Percentiles rank a stretch among this genome's conserved stretches.
Conservation (phyloP, 371 early-diverging fungal species). For the Paraphysoderma sedebokerense region DNA sequence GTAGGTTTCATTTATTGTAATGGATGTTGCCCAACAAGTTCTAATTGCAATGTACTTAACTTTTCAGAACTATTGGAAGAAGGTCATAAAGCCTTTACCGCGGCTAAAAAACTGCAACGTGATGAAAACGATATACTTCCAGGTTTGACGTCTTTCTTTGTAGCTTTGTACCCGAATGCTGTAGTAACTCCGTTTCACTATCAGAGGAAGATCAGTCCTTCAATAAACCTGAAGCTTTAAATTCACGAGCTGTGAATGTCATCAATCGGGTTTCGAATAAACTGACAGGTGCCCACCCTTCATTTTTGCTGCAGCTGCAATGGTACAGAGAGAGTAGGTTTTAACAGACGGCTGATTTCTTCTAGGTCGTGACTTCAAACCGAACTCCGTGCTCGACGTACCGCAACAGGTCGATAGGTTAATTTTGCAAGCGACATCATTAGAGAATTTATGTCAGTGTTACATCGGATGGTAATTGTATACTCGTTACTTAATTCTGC, state of each 20-base stretch:
- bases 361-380: constrained; percentile 73
- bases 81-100: not conserved
- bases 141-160: not conserved
- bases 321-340: not conserved
- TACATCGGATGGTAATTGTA: constrained; percentile 91
- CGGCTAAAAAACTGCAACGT: no score
- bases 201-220: constrained; percentile 24
- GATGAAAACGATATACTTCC: not conserved
- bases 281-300: constrained; percentile 36
- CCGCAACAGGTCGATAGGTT: constrained; percentile 79
- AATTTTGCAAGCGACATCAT: constrained; percentile 81
- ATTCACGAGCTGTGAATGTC: constrained; percentile 36
- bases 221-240: constrained; percentile 32
- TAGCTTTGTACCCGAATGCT: constrained; percentile 4
- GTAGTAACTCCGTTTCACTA: constrained; percentile 1
- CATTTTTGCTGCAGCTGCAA: not conserved
- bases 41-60: constrained; percentile 14
- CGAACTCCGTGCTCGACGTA: constrained; percentile 60
- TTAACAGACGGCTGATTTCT: not conserved
- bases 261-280: constrained; percentile 57
- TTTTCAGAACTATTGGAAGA: constrained; percentile 14
- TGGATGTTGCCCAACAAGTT: no score
- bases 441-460: constrained; percentile 89
- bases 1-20: no score
- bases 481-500: no score